These are phyloP conservation scores for Phialemoniopsis sp. DNA, from an alignment of 2,329 filamentous ascomycete species.

Conservation along the genomic window DNA sequence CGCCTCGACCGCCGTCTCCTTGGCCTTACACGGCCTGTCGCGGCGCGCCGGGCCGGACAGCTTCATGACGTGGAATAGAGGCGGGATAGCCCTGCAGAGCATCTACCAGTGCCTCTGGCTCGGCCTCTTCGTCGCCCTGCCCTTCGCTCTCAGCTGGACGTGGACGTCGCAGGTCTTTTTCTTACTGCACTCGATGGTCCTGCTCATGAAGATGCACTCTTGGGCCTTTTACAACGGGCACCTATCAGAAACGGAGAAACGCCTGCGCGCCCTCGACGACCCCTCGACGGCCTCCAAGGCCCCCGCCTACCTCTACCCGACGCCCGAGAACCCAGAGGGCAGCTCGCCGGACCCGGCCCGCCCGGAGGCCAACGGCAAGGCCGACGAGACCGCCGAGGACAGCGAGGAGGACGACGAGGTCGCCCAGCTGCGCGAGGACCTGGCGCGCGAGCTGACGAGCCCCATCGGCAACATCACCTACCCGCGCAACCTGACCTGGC, in stretches of 20 bases:
- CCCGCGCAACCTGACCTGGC: constrained; percentile 77
- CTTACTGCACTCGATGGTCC: constrained; percentile 80
- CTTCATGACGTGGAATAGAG: constrained; percentile 66
- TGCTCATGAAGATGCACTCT: constrained; percentile 99
- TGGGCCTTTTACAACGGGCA: constrained; percentile 99
- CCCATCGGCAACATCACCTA: constrained; percentile 88
- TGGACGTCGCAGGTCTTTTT: constrained; percentile 98
- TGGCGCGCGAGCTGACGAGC: constrained; percentile 87
- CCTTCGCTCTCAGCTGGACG: constrained; percentile 83
- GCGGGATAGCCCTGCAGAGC: constrained; percentile 81
- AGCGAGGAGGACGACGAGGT: constrained; percentile 44
- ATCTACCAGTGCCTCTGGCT: constrained; percentile 79
- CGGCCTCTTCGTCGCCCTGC: constrained; percentile 75
- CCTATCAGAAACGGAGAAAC: constrained; percentile 79
- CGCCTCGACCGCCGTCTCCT: constrained; percentile 61
- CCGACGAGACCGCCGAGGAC: background rate
- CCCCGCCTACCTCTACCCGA: constrained; percentile 74
- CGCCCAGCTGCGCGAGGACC: constrained; percentile 71
- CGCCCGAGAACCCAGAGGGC: constrained; percentile 48
- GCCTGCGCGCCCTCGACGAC: constrained; percentile 73
- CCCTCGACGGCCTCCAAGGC: constrained; percentile 66
- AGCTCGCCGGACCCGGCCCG: constrained; percentile 22
- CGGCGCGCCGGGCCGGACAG: constrained; percentile 45
- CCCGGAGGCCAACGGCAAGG: background rate
- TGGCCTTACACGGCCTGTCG: constrained; percentile 70